Base-by-base conservation (phyloP, 148 eudicot genomes). In the Amaranthus cruentus region DNA sequence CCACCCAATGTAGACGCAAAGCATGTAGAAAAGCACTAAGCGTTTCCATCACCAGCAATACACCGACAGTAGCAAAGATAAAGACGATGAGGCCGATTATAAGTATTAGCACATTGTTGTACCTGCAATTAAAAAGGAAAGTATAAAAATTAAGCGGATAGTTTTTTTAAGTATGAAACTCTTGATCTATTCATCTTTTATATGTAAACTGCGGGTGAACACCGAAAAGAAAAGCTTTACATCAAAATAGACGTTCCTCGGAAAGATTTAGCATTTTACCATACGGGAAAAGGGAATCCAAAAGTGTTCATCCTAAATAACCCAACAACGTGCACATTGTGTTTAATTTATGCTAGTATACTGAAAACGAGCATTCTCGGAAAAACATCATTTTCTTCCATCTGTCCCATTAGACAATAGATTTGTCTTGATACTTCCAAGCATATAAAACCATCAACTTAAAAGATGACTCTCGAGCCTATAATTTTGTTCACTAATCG, bases 1-100 rank as follows among this genome's bases (percentile, higher is more conserved):
- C 95, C 73, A 93, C 98, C 98, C 98, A 91, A 66, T 91, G 98
- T 81, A 93, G 97, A 65, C 97, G 86, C 62, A 91, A 76, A 6
- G 98, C 97, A 47, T 93, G 98, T 8, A 93, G 89, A 82, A 94
- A 94, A 60, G 98, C 98, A 76, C 98, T 91, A 44, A 94, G 89
- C 3, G 98, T 91, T 85, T 91, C 98, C 98, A 93, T 91, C 55
- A 91, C 97, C 59, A 93, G 76, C 79, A 93, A 74, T 57, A 93
- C 98, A 55, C 98, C 97, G 6, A 93, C 89, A 8, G 98, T 93
- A 54, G 98, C 98, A 72, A 77, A 86, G 69, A 91, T 69, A 83
- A 93, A 93, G 58, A 93, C 83, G 21, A 93, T 79, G 6, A 88
- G 70, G 15, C 97, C 97, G 62, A 91, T 76, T 9, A 83, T 74